Evolutionary conservation across 78 protist genomes (phyloP).

Genomic region (Chrysochromulina tobinii): DNA sequence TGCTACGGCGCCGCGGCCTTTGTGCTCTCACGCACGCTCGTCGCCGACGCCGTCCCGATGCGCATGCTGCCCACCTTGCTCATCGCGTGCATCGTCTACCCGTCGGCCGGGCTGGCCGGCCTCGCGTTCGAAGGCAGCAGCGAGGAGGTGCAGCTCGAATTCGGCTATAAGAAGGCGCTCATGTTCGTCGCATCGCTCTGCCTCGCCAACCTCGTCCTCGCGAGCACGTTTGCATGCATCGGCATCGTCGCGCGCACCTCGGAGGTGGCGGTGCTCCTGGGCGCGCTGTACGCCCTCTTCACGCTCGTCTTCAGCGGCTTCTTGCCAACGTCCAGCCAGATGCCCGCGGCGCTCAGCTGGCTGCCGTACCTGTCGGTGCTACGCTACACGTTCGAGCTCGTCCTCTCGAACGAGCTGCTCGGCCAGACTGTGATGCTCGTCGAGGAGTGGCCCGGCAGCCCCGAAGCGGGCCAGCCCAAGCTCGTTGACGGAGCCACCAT

Average conservation of each 20-base stretch:
- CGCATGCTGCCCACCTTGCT: not conserved
- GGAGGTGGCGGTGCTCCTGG: not conserved
- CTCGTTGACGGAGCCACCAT: no score
- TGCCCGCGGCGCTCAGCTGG: not conserved
- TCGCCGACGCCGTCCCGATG: not conserved
- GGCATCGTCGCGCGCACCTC: not conserved
- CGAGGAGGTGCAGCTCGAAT: no score
- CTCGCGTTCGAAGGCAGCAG: no score
- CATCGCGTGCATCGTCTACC: not conserved
- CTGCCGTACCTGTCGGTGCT: not conserved
- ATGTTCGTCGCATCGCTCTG: not conserved
- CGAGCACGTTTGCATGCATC: not conserved
- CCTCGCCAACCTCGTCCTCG: not conserved
- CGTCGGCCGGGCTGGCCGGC: not conserved
- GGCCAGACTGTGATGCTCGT: not conserved
- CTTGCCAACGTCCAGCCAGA: not conserved
- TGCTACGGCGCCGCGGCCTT: constrained; percentile 5
- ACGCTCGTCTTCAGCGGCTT: not conserved
- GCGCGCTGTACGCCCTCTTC: not conserved
- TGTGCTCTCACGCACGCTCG: not conserved
- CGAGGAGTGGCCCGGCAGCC: no score
- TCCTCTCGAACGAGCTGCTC: not conserved
- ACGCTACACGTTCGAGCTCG: not conserved
- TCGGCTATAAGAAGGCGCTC: not conserved
- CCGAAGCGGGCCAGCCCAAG: no score